Base-by-base conservation (phyloP, 352 stramenopile species). In the Phytopythium mirpurense region DNA sequence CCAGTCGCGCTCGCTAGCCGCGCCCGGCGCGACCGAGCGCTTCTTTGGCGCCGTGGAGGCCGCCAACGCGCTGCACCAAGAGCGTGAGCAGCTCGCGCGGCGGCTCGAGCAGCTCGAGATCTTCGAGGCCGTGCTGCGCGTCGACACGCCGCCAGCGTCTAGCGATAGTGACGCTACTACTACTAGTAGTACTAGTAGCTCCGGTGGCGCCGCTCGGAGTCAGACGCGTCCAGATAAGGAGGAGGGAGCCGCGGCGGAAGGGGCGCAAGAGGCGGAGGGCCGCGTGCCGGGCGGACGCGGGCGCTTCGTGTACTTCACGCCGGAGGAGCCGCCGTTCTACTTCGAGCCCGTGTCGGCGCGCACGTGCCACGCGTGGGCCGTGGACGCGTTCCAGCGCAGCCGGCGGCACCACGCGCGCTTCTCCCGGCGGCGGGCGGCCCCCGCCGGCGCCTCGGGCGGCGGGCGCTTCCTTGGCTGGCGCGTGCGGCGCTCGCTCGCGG, bases 311-410 rank as follows among this genome's bases (percentile, higher is more conserved):
- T 71, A 67, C 41, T 79, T 79, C 43, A 62, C 60, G 35, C 55
- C 62, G 14, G 67, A 79, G 43, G 64, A 67, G 23, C 60, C 65
- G 36, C 70, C 70, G 8, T 76, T 79, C 51, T 79, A 70, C 64
- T 79, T 67, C 44, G 70, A 69, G 44, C 61, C 64, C 18, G 73
- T 74, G 51, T 24, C 65, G 5, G 36, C 38, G 1, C 29, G 32
- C n/a, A 56, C 48, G 5, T 67, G 58, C 44, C 66, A 68, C 44
- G 51, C 34, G 24, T 50, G 71, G 35, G 59, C 76, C 44, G 47
- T 51, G 14, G 51, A 60, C 19, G 67, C 60, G 44, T 65, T 64
- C 31, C 48, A 65, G 42, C 57, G 53, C 4, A 66, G 67, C 19
- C 62, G 66, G 32, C 44, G 31, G 12, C 62, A 74, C 36, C 48